phyloP scores from a whole-genome alignment of 345 rosid genomes.

The Anastatica hierochuntica region DNA sequence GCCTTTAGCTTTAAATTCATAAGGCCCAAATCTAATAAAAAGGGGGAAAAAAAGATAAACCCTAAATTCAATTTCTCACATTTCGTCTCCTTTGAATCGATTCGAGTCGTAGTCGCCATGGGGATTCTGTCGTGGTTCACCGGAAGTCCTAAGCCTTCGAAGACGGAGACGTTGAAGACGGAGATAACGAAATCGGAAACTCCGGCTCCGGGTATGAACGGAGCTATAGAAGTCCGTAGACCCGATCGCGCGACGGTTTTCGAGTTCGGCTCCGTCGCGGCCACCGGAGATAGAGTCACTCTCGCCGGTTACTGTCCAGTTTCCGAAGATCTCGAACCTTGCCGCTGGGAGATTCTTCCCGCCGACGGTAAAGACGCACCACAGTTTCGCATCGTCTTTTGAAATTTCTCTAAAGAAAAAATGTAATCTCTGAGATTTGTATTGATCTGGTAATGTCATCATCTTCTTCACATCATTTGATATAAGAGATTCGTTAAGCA shows the following conservation, averaged over 20 bases:
- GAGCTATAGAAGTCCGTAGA: conserved; percentile 78
- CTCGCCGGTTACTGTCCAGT: conserved; percentile 89
- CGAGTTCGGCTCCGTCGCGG: conserved; percentile 80
- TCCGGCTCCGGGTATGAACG: conserved; percentile 59
- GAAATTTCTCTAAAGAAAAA: neutral
- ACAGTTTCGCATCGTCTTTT: conserved; percentile 80
- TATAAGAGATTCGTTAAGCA: too few species aligned
- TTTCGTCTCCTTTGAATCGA: neutral
- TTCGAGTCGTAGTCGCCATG: conserved; percentile 30
- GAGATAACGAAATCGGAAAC: conserved; percentile 16
- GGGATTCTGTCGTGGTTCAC: conserved; percentile 85
- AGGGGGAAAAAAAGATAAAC: conserved; percentile 12
- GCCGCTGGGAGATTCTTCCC: conserved; percentile 84
- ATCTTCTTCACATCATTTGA: too few species aligned
- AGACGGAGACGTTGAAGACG: conserved; percentile 21
- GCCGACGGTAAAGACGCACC: conserved; percentile 67
- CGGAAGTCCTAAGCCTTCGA: conserved; percentile 39
- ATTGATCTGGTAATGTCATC: conserved; percentile 15
- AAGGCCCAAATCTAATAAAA: neutral
- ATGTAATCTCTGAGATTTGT: conserved; percentile 12
- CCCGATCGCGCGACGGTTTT: conserved; percentile 70
- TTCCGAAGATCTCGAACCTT: conserved; percentile 88
- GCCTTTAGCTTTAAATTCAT: neutral
- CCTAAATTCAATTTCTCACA: conserved; percentile 9
- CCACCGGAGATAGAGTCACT: conserved; percentile 69